Percentiles rank a stretch among this genome's conserved stretches.
Conservation (phyloP, 345 rosid species). For the Camelina laxa region DNA sequence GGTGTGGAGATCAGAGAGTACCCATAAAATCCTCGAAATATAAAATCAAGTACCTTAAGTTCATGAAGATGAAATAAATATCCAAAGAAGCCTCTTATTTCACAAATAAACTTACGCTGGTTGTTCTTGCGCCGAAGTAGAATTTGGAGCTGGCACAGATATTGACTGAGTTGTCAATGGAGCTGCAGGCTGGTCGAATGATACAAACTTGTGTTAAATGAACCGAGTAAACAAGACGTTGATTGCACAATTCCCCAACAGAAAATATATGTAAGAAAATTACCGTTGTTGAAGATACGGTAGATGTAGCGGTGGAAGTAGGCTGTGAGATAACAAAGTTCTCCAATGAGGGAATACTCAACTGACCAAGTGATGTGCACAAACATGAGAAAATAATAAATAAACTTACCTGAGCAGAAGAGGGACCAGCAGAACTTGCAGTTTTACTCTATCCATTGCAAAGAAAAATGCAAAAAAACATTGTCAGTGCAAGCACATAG, state of each 20-base stretch:
- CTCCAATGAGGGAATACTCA: slow-evolving; percentile 17
- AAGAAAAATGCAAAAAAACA: slow-evolving; percentile 19
- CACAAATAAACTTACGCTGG: slow-evolving; percentile 50
- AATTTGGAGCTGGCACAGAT: slow-evolving; percentile 46
- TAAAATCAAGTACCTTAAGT: background rate
- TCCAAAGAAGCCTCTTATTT: slow-evolving; percentile 3
- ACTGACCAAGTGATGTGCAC: slow-evolving; percentile 4
- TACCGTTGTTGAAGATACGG: slow-evolving; percentile 46
- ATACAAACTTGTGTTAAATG: slow-evolving; percentile 13
- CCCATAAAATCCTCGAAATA: background rate
- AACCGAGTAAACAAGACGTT: slow-evolving; percentile 16
- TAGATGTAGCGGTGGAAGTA: slow-evolving; percentile 48
- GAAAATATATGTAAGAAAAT: slow-evolving; percentile 7
- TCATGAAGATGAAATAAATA: background rate
- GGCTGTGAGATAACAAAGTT: slow-evolving; percentile 50
- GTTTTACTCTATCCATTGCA: slow-evolving; percentile 67
- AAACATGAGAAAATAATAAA: slow-evolving; percentile 15
- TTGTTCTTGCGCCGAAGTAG: slow-evolving; percentile 51
- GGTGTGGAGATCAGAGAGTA: background rate
- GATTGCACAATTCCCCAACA: background rate
- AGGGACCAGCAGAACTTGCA: slow-evolving; percentile 54
- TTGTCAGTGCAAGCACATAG: background rate
- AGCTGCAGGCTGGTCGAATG: slow-evolving; percentile 32
- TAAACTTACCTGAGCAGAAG: slow-evolving; percentile 62
- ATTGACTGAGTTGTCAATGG: slow-evolving; percentile 33